Evolutionary conservation across 2,329 filamentous ascomycete species (phyloP).

Genomic region (Aspergillus aculeatus): DNA sequence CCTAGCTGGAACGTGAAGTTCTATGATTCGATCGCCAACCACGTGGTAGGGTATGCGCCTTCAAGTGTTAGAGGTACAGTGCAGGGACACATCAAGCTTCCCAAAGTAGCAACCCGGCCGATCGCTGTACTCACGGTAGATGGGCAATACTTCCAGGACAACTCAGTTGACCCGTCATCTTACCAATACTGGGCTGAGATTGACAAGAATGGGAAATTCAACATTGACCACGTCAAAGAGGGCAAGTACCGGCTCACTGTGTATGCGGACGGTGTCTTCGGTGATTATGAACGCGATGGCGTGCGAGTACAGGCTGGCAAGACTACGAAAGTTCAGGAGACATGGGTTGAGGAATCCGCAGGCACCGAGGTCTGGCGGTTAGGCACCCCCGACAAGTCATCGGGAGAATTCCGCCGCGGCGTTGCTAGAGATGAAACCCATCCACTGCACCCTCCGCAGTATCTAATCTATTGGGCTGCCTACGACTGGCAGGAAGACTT

Average conservation of each 20-base stretch:
- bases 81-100: constrained; percentile 53
- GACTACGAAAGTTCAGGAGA: constrained; percentile 38
- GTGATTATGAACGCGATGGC: constrained; percentile 57
- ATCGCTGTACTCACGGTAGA: constrained; percentile 57
- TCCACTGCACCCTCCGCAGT: constrained; percentile 55
- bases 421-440: constrained; percentile 50
- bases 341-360: constrained; percentile 56
- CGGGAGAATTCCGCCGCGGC: constrained; percentile 62
- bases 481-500: constrained; percentile 63
- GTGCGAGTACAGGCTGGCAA: constrained; percentile 46
- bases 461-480: constrained; percentile 60
- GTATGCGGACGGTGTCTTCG: constrained; percentile 63
- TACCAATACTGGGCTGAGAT: constrained; percentile 65
- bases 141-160: constrained; percentile 59
- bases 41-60: constrained; percentile 60
- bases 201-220: constrained; percentile 47
- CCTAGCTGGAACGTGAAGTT: constrained; percentile 59
- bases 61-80: constrained; percentile 53
- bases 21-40: constrained; percentile 61
- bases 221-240: constrained; percentile 55
- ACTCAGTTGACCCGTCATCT: constrained; percentile 54
- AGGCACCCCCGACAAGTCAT: constrained; percentile 61
- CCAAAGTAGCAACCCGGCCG: constrained; percentile 50
- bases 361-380: constrained; percentile 63
- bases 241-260: constrained; percentile 63